phyloP scores from a whole-genome alignment of 306 rosid genomes.

The Phaseolus lunatus region DNA sequence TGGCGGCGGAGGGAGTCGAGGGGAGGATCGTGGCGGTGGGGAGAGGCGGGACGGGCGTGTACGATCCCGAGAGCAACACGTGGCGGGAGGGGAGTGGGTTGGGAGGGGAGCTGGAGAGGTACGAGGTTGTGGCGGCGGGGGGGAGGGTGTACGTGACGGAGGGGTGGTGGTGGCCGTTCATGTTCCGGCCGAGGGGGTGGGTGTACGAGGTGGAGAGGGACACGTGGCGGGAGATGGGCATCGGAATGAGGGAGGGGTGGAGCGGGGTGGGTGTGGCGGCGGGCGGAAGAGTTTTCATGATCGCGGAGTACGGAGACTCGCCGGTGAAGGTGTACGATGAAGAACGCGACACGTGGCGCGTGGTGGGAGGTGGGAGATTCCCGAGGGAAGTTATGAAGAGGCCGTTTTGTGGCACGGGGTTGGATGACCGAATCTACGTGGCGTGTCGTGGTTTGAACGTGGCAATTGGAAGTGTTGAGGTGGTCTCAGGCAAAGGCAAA shows the following conservation, averaged over 20 bases:
- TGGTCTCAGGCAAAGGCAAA: background rate
- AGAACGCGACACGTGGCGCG: conserved; percentile 60
- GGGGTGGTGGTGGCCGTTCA: conserved; percentile 84
- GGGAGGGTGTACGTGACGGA: conserved; percentile 71
- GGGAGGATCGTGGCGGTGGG: conserved; percentile 58
- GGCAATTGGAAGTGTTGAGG: conserved; percentile 55
- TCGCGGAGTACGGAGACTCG: conserved; percentile 66
- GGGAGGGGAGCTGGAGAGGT: conserved; percentile 27
- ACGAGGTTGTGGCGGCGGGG: conserved; percentile 49
- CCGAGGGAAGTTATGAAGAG: conserved; percentile 60
- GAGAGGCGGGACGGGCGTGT: conserved; percentile 30
- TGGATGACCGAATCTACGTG: conserved; percentile 62
- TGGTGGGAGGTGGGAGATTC: conserved; percentile 60
- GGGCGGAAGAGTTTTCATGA: conserved; percentile 51
- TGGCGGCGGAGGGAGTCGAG: conserved; percentile 49
- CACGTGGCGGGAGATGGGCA: conserved; percentile 62
- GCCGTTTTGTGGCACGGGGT: conserved; percentile 58
- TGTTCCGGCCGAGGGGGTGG: conserved; percentile 54
- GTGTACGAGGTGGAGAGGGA: conserved; percentile 47
- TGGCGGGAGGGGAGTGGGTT: conserved; percentile 48
- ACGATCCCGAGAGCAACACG: conserved; percentile 57
- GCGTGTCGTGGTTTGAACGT: conserved; percentile 59
- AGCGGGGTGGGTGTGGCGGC: conserved; percentile 59
- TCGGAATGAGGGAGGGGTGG: conserved; percentile 78
- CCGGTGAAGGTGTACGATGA: conserved; percentile 65